Evolutionary conservation across 176 grass and related monocot genomes (phyloP), one percentile per base, ranked within the genome.

Genomic region (Triticum monococcum): DNA sequence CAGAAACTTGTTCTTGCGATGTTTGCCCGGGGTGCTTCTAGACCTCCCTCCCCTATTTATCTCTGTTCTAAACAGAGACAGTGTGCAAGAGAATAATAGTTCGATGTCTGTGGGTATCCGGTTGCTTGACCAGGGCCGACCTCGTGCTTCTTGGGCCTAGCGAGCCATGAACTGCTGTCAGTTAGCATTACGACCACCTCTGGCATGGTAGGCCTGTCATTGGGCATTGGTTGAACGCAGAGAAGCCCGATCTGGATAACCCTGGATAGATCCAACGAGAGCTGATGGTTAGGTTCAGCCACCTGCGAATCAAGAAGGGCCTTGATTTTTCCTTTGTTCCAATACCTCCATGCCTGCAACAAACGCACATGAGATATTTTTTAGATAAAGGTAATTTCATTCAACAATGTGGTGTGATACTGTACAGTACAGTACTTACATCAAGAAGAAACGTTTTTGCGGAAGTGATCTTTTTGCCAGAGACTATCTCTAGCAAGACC

Each of bases 161-260:
- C 45, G 4, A 80, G 28, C 43, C 9, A 6, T 70, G 46, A 73
- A 7, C 12, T 66, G 4, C 43, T 75, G 22, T 66, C 72, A 24
- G 48, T 88, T 69, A 94, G 54, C 89, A 89, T 91, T 4, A 13
- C 17, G 12, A 85, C 79, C 8, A 84, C 89, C 7, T 23, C 40
- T 20, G 75, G 30, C 86, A 93, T 88, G 8, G 83, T 17, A 6
- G 92, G 89, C 46, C 92, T 89, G 13, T 89, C 92, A 0, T 38
- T 61, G 0, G 89, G 79, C 8, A 36, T 63, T 11, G 65, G 86
- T 56, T 94, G 92, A 22, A 91, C 92, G n/a, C 89, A 94, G 11
- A 89, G 85, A 66, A 94, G 89, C 60, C 84, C 89, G 7, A 94
- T 48, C 12, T 89, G 86, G 10, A 91, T 86, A 32, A 80, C 89